Evolutionary conservation across 2,329 filamentous ascomycete genomes (phyloP).

Genomic region (Monilinia laxa): DNA sequence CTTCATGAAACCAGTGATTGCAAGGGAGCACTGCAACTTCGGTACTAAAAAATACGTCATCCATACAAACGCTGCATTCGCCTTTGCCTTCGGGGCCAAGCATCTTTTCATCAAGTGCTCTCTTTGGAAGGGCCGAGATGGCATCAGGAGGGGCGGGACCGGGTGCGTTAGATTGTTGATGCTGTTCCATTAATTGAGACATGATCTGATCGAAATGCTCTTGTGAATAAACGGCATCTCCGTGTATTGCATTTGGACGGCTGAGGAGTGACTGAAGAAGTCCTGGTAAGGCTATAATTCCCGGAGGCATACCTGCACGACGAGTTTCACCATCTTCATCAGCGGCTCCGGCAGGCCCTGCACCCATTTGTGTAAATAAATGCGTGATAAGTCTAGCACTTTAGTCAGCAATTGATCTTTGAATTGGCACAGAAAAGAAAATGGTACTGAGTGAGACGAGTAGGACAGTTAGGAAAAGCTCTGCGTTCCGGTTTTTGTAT

Average conservation of each 20-base stretch:
- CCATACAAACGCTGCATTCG: constrained; percentile 95
- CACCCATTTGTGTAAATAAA: constrained; percentile 33
- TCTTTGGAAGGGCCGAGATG: constrained; percentile 71
- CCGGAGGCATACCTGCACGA: constrained; percentile 41
- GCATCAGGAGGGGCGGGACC: constrained; percentile 76
- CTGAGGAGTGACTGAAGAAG: constrained; percentile 54
- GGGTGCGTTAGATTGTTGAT: constrained; percentile 72
- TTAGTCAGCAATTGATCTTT: constrained; percentile 36
- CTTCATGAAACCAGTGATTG: constrained; percentile 88
- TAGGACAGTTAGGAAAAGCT: constrained; percentile 22
- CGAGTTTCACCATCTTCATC: constrained; percentile 30
- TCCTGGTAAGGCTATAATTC: constrained; percentile 49
- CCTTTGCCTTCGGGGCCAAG: constrained; percentile 62
- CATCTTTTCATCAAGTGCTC: constrained; percentile 68
- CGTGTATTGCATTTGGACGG: constrained; percentile 54
- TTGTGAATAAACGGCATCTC: constrained; percentile 87
- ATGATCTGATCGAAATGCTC: constrained; percentile 89
- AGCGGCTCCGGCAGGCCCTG: constrained; percentile 16
- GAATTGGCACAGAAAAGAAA: constrained; percentile 30
- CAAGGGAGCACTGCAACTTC: constrained; percentile 80
- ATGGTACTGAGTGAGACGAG: constrained; percentile 25
- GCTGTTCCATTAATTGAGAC: constrained; percentile 82
- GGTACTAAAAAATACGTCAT: constrained; percentile 70
- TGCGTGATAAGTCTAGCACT: constrained; percentile 35
- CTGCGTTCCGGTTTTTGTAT: background rate